Evolutionary conservation across 495 filamentous ascomycete species (phyloP).

Genomic region (Lepraria neglecta): DNA sequence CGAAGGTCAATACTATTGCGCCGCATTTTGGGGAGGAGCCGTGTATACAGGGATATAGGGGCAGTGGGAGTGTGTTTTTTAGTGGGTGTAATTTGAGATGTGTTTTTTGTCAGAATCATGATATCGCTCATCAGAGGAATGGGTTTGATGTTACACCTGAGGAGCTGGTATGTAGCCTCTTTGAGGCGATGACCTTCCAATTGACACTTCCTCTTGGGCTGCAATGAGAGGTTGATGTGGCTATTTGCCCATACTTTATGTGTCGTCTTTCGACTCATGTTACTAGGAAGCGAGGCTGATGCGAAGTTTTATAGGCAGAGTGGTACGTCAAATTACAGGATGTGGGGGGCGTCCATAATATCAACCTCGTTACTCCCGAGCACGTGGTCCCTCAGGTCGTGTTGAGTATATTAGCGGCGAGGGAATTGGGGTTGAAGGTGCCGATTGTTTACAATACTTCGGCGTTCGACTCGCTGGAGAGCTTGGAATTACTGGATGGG

Average conservation of each 20-base stretch:
- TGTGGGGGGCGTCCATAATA: slow-evolving; percentile 66
- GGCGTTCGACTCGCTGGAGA: slow-evolving; percentile 63
- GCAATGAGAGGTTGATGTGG: too few species aligned
- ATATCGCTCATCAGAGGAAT: slow-evolving; percentile 66
- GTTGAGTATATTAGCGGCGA: slow-evolving; percentile 60
- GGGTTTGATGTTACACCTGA: slow-evolving; percentile 71
- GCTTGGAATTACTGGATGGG: slow-evolving; percentile 60
- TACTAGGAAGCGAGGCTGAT: too few species aligned
- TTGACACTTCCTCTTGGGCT: too few species aligned
- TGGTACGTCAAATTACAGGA: slow-evolving; percentile 75
- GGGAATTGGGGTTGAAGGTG: slow-evolving; percentile 56
- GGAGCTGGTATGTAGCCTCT: slow-evolving; percentile 45
- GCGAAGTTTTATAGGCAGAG: slow-evolving; percentile 31
- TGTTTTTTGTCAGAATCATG: slow-evolving; percentile 79
- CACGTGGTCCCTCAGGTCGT: slow-evolving; percentile 75
- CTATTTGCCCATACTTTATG: too few species aligned
- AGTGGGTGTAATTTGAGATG: slow-evolving; percentile 68
- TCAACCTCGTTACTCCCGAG: slow-evolving; percentile 72
- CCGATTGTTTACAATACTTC: slow-evolving; percentile 78
- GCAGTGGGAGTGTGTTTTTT: slow-evolving; percentile 71
- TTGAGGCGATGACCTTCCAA: too few species aligned
- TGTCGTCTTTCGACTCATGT: too few species aligned
- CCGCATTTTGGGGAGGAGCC: slow-evolving; percentile 60
- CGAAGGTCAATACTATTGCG: slow-evolving; percentile 71
- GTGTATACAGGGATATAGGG: slow-evolving; percentile 69